Evolutionary conservation across 148 eudicot genomes (phyloP).

Genomic region (Polygonum maritimum): DNA sequence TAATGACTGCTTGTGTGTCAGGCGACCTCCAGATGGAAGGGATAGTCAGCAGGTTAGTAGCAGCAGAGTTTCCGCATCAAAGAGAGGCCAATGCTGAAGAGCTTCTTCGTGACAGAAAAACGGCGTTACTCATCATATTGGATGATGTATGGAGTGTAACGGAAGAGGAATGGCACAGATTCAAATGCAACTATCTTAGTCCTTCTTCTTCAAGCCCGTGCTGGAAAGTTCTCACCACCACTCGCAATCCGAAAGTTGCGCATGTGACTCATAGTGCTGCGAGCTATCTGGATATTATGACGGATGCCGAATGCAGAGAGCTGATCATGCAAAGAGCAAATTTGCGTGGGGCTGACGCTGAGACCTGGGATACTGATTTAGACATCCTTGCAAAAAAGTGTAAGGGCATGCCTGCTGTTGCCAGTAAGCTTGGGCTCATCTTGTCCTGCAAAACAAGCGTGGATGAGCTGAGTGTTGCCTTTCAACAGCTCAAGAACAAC

Average conservation of each 20-base stretch:
- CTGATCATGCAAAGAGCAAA: neutral
- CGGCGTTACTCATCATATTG: neutral
- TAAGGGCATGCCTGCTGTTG: neutral
- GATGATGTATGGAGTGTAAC: neutral
- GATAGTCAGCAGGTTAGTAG: neutral
- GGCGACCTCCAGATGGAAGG: neutral
- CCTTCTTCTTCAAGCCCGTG: neutral
- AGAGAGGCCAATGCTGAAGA: neutral
- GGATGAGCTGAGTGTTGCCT: neutral
- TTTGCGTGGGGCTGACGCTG: neutral
- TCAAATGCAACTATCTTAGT: neutral
- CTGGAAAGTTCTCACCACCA: neutral
- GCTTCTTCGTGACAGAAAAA: neutral
- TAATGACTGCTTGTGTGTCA: neutral
- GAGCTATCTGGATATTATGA: neutral
- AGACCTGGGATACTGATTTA: neutral
- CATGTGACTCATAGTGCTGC: neutral
- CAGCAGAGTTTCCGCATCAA: neutral
- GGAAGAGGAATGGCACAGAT: neutral
- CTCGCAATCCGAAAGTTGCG: neutral
- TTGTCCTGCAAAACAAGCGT: neutral
- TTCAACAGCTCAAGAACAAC: neutral
- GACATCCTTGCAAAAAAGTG: neutral
- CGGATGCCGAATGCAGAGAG: neutral
- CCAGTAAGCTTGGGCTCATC: neutral